These are phyloP conservation scores for Dictyostelium brefeldianum DNA, from an alignment of 78 protist species.

Conservation along the genomic window DNA sequence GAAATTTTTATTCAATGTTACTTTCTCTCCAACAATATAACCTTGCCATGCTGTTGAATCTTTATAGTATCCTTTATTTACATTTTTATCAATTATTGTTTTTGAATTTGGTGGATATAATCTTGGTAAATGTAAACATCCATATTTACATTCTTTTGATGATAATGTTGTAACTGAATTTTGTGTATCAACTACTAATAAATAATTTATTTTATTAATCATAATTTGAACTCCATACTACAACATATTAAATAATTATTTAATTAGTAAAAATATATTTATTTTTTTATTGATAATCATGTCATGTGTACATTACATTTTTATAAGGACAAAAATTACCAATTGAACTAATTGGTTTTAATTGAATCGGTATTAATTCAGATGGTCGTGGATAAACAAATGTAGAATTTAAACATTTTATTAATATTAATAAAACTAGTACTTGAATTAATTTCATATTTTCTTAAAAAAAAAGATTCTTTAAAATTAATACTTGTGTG, in stretches of 20 bases:
- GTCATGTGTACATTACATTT: slow-evolving; percentile 47
- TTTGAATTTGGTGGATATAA: slow-evolving; percentile 24
- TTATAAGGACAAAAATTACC: slow-evolving; percentile 66
- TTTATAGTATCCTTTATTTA: slow-evolving; percentile 12
- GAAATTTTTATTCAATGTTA: not conserved
- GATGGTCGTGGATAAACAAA: slow-evolving; percentile 13
- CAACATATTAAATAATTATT: not conserved
- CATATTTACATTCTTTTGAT: slow-evolving; percentile 32
- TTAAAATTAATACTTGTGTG: too few relatives aligned
- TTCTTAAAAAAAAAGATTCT: too few relatives aligned
- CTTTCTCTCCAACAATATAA: not conserved
- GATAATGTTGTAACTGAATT: slow-evolving; percentile 29
- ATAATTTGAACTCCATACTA: slow-evolving; percentile 41
- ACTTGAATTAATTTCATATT: not conserved
- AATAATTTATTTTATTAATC: not conserved
- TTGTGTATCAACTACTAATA: slow-evolving; percentile 42
- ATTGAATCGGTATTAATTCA: slow-evolving; percentile 25
- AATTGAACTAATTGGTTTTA: slow-evolving; percentile 35
- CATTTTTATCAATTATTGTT: slow-evolving; percentile 19
- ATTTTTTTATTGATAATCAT: too few relatives aligned
- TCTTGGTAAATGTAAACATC: slow-evolving; percentile 40
- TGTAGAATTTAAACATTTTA: slow-evolving; percentile 4
- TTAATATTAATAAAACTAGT: not conserved
- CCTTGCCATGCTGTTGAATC: slow-evolving; percentile 30
- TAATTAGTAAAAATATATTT: not conserved